These are phyloP conservation scores for Chaetothyriales sp. DNA, from an alignment of 2,329 filamentous ascomycete species.

Conservation along the genomic window DNA sequence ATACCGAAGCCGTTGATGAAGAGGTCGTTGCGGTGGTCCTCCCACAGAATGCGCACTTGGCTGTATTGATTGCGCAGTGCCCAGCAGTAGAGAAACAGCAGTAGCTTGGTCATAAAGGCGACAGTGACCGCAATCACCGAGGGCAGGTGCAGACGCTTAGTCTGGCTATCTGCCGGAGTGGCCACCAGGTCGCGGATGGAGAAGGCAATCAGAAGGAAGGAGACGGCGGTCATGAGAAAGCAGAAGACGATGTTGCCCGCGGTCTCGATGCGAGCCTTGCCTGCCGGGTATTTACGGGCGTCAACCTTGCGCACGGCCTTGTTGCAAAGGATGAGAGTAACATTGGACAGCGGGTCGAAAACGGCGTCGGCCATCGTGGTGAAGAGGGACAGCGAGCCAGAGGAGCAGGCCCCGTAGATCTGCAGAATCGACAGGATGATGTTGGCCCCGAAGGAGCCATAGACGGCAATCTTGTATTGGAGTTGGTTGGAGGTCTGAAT, in stretches of 20 bases:
- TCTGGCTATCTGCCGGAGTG: constrained; percentile 35
- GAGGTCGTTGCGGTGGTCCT: constrained; percentile 95
- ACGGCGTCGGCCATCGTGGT: constrained; percentile 94
- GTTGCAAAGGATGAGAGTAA: constrained; percentile 74
- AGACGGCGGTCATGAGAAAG: constrained; percentile 88
- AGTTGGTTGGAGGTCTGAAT: constrained; percentile 70
- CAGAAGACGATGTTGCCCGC: constrained; percentile 94
- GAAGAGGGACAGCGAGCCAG: constrained; percentile 85
- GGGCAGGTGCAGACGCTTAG: constrained; percentile 60
- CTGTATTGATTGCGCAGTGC: constrained; percentile 79
- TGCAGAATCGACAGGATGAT: constrained; percentile 66
- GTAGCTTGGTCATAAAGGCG: constrained; percentile 74
- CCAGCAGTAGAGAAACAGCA: constrained; percentile 84
- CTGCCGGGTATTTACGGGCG: constrained; percentile 71
- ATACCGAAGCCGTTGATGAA: constrained; percentile 91
- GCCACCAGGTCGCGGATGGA: constrained; percentile 57
- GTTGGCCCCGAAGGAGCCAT: constrained; percentile 64
- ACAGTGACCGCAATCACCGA: constrained; percentile 73
- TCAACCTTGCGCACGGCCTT: constrained; percentile 83
- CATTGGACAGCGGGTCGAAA: constrained; percentile 81
- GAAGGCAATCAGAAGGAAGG: constrained; percentile 82
- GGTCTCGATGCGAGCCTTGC: constrained; percentile 87
- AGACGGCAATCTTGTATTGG: constrained; percentile 46
- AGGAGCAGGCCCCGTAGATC: constrained; percentile 74
- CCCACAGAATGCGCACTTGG: constrained; percentile 84